A percentile compares a stretch with the other conserved stretches of the same genome.
phyloP scores from a whole-genome alignment of 2,329 filamentous ascomycete genomes.

The Clarireedia paspali region DNA sequence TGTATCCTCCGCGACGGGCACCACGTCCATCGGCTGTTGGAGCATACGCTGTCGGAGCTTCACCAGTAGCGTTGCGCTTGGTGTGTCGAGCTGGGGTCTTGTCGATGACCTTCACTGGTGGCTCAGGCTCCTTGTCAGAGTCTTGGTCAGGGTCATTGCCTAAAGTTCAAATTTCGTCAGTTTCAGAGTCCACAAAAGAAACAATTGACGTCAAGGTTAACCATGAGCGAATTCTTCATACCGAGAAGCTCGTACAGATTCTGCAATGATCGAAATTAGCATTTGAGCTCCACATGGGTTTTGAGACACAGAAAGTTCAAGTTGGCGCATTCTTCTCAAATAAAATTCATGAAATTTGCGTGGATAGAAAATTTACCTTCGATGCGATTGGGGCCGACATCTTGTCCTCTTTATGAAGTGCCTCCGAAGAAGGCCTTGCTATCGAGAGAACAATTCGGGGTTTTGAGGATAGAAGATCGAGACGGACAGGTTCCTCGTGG shows the following conservation, averaged over 20 bases:
- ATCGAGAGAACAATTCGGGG: slow-evolving; percentile 31
- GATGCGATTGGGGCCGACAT: slow-evolving; percentile 32
- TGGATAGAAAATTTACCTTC: slow-evolving; percentile 25
- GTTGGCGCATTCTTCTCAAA: slow-evolving; percentile 12
- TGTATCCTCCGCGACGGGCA: slow-evolving; percentile 45
- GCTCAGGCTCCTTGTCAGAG: slow-evolving; percentile 64
- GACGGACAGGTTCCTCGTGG: slow-evolving; percentile 30
- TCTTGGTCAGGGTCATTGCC: slow-evolving; percentile 57
- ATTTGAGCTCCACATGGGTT: slow-evolving; percentile 10
- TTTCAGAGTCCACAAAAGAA: slow-evolving; percentile 1
- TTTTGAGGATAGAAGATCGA: slow-evolving; percentile 22
- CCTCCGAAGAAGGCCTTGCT: slow-evolving; percentile 33
- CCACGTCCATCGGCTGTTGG: slow-evolving; percentile 20
- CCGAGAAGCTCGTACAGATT: slow-evolving; percentile 98
- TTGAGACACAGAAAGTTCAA: neutral
- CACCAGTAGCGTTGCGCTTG: slow-evolving; percentile 81
- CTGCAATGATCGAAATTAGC: slow-evolving; percentile 45
- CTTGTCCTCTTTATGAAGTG: slow-evolving; percentile 30
- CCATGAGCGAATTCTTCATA: slow-evolving; percentile 41
- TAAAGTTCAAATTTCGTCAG: slow-evolving; percentile 24
- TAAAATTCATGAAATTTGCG: slow-evolving; percentile 7
- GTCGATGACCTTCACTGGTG: slow-evolving; percentile 83
- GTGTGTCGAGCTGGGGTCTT: slow-evolving; percentile 64
- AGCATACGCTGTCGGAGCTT: slow-evolving; percentile 46
- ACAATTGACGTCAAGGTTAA: too few relatives aligned